phyloP scores from a whole-genome alignment of 441 rosid genomes.

The Mallotus repandus region DNA sequence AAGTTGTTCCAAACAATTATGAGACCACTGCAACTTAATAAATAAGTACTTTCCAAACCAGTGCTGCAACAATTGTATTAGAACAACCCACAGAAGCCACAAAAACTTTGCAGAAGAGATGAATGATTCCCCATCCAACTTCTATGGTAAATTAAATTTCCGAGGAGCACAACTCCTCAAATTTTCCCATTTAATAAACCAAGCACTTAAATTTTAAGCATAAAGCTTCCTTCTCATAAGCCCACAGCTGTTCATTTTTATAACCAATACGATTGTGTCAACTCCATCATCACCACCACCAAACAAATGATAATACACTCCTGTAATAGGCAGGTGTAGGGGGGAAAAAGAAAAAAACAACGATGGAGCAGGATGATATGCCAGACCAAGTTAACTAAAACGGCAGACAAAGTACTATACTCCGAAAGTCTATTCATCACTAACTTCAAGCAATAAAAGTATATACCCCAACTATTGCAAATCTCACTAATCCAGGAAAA shows the following conservation, averaged over 20 bases:
- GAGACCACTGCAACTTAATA: conserved; percentile 4
- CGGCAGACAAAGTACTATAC: neutral
- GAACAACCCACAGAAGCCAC: conserved; percentile 15
- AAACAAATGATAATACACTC: conserved; percentile 3
- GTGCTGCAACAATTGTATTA: neutral
- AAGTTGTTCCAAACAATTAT: conserved; percentile 1
- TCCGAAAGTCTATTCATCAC: conserved; percentile 13
- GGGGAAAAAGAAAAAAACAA: neutral
- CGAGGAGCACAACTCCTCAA: neutral
- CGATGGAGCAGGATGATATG: neutral
- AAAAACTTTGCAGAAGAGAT: conserved; percentile 1
- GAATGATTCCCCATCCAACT: conserved; percentile 15
- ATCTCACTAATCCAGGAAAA: conserved; percentile 5
- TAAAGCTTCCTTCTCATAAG: neutral
- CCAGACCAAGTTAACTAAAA: neutral
- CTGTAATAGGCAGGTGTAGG: neutral
- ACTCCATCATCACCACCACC: conserved; percentile 11
- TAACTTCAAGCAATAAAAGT: conserved; percentile 5
- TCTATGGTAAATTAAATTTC: conserved; percentile 3
- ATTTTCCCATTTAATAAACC: too few species aligned
- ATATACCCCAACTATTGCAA: neutral
- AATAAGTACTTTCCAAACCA: conserved; percentile 19
- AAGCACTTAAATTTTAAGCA: neutral
- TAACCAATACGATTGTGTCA: neutral
- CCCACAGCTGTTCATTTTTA: neutral